Evolutionary conservation across 345 rosid genomes (phyloP).

Genomic region (Gossypium stocksii): DNA sequence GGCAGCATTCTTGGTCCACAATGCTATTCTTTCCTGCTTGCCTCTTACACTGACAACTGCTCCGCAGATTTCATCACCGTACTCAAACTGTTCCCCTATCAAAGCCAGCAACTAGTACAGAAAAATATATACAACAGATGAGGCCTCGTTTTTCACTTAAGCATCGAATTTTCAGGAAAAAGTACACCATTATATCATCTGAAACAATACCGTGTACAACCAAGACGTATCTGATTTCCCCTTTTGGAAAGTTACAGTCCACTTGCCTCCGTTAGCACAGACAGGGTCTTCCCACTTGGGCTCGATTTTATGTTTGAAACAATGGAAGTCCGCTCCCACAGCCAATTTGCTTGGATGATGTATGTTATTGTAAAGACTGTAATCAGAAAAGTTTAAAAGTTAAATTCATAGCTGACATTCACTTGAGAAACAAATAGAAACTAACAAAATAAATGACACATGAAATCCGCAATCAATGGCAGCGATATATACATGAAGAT

Average conservation of each 20-base stretch:
- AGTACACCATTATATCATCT: not conserved
- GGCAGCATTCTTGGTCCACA: slow-evolving; percentile 97
- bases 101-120: slow-evolving; percentile 61
- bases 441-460: not conserved
- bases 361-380: slow-evolving; percentile 76
- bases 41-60: slow-evolving; percentile 70
- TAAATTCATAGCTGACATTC: not conserved
- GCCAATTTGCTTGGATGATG: slow-evolving; percentile 68
- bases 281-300: slow-evolving; percentile 99
- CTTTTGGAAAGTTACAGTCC: slow-evolving; percentile 54
- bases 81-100: slow-evolving; percentile 94
- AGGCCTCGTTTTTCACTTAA: not conserved
- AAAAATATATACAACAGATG: not conserved
- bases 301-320: slow-evolving; percentile 83
- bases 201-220: slow-evolving; percentile 64
- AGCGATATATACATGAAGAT: not conserved
- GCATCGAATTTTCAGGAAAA: not conserved
- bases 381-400: slow-evolving; percentile 6
- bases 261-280: slow-evolving; percentile 92
- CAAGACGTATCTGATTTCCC: slow-evolving; percentile 71
- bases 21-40: slow-evolving; percentile 59
- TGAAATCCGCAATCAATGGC: not conserved
- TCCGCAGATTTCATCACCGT: slow-evolving; percentile 96
- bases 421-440: not conserved
- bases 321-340: slow-evolving; percentile 61